Evolutionary conservation across 768 basidiomycete genomes (phyloP), one percentile per base, ranked within the genome.

Genomic region (Phlebiopsis flavidoalba): DNA sequence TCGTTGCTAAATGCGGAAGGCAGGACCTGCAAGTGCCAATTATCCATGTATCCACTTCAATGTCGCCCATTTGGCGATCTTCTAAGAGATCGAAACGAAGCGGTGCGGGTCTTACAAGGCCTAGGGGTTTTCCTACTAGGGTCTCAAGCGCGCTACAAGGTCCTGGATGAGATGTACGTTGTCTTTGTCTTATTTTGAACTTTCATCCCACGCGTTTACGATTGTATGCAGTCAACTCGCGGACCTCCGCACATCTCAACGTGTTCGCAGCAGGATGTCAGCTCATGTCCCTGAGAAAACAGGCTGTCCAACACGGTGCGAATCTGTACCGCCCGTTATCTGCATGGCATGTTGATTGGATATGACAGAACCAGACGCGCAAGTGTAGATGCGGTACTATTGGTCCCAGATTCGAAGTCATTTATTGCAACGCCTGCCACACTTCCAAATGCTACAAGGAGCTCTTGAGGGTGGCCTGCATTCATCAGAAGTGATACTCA

Each of bases 1-100:
- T 0, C 77, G 77, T 11, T 94, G 92, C 71, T 93, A n/a, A n/a
- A 87, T 67, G 80, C 80, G 5, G 91, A 93, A 67, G 92, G 92
- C 11, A 80, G 92, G 31, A 80, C 76, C n/a, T 94, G 92, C 66
- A 64, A 60, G 36, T 93, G 91, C 66, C 73, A 68, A 22, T 48
- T 61, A 8, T 43, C 40, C 40, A 90, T 93, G 90, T 63, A 72
- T 12, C 83, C 88, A 0, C 76, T 77, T 60, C 89, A 90, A 67
- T 80, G 77, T 65, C 79, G 80, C 46, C 72, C 78, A 1, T 83
- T 86, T 60, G 64, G 70, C 1, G 67, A 76, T 1, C 73, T 93
- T 3, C 59, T 84, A 11, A 50, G 65, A 21, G 72, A 74, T 49
- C 78, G 84, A 40, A 76, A 80, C 58, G 67, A 64, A 6, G 80